Evolutionary conservation across 2,329 filamentous ascomycete species (phyloP).

Genomic region (Aureobasidium pullulans): DNA sequence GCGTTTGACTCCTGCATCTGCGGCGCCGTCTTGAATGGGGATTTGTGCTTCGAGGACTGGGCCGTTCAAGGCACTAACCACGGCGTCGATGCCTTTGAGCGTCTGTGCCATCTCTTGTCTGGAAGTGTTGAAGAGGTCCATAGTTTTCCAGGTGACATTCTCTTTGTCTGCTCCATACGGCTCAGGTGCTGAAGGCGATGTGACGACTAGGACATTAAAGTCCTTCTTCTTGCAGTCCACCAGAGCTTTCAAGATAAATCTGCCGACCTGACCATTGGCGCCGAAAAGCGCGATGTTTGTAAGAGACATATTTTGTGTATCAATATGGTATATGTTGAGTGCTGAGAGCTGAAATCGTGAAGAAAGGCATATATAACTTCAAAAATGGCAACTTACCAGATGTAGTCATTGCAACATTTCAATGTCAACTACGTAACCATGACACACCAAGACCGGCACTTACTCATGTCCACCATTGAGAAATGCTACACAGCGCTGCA

Average conservation of each 20-base stretch:
- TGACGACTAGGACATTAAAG: slow-evolving; percentile 17
- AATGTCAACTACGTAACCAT: background rate
- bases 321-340: background rate
- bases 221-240: slow-evolving; percentile 9
- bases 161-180: background rate
- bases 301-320: background rate
- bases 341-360: no score
- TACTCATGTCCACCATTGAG: no score
- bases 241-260: slow-evolving; percentile 15
- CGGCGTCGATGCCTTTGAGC: slow-evolving; percentile 20
- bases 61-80: slow-evolving; percentile 23
- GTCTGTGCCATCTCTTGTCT: slow-evolving; percentile 14
- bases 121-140: slow-evolving; percentile 16
- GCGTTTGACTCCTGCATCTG: slow-evolving; percentile 12
- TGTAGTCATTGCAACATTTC: background rate
- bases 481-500: no score
- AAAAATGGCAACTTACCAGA: no score
- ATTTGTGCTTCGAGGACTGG: slow-evolving; percentile 17
- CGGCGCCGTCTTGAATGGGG: slow-evolving; percentile 13
- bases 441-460: background rate
- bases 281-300: slow-evolving; percentile 17
- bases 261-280: slow-evolving; percentile 18
- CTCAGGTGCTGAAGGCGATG: slow-evolving; percentile 8
- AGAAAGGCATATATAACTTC: no score
- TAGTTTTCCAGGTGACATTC: slow-evolving; percentile 15